Base-by-base conservation (phyloP, 345 rosid species). In the Salix koriyanagi region DNA sequence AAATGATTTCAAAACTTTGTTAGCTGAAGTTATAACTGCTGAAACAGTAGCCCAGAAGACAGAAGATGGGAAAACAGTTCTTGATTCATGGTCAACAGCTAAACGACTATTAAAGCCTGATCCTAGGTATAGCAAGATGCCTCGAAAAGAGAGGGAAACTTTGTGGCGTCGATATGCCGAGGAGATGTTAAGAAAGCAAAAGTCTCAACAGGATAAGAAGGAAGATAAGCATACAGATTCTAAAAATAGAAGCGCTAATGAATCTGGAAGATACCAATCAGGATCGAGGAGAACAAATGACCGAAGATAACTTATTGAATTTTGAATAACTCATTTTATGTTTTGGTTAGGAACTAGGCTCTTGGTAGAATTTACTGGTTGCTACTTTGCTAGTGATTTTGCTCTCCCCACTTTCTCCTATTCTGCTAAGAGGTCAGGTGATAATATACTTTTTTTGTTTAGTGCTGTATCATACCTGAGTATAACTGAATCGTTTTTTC, bases 11-110 rank as follows among this genome's bases (percentile, higher is more conserved):
- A 89, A 83, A 88, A 82, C 86, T 77, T 90, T 94, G 52, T 78
- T 94, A 75, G 78, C 84, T 7, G 98, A 94, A 88, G 91, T 84
- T 61, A 79, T 96, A 60, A 94, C 92, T 36, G 79, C 83, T 13
- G 97, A 90, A 73, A 88, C 95, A 46, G 89, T 92, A 79, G 71
- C 97, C 54, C 87, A 85, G 73, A 85, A 85, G 83, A 86, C 91
- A 1, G 96, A 90, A 75, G 94, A 88, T 44, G 91, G 91, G 72
- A 96, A 89, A 82, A 89, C 95, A 2, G 86, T 86, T 70, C 88
- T 96, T 36, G 91, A 90, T 79, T 96, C 98, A 0, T 96, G 99
- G 99, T 92, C 99, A 56, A 89, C 91, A 0, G 97, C 97, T 39
- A 96, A 92, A 84, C 93, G 86, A 36, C 79, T 89, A 65, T 86